Base-by-base conservation (phyloP, 345 rosid species). In the Noccaea caerulescens region DNA sequence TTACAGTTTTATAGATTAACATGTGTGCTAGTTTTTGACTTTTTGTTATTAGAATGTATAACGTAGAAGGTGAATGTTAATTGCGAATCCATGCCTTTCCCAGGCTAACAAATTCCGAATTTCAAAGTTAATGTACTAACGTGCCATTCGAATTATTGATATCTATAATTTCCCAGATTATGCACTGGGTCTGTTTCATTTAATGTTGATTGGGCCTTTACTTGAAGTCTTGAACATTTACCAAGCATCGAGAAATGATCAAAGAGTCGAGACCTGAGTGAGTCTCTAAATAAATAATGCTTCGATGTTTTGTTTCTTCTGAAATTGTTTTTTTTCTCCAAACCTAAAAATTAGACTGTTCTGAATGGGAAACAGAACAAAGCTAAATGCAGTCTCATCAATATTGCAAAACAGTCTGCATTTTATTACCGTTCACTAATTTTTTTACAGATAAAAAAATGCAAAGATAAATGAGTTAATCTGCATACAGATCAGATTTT, bases 31-130 rank as follows among this genome's bases (percentile, higher is more conserved):
- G 11, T 0, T 52, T 50, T 20, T 51, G 27, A 33, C 6, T 0
- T 52, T 50, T 20, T 51, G 27, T 25, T 25, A 11, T 10, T 54
- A 32, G 3, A 12, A 27, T 12, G 30, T 30, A 7, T 25, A 25
- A 25, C 37, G 37, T 10, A 14, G 37, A 53, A 9, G 44, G 10
- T 57, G 12, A 55, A 4, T 14, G 30, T 59, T 59, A 62, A 63
- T 32, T 55, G 43, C 34, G 53, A 68, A 54, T 42, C 53, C 44
- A 43, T 33, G 63, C 63, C 18, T 11, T 39, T 27, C 3, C 13
- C 14, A 39, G 5, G 16, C 50, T 39, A 38, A 4, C 12, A 41
- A 43, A 10, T 13, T 5, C 16, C 27, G 16, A 23, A 25, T 14
- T 53, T 63, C 4, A 20, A 20, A 20, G 36, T 39, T 34, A 3